A percentile compares a stretch with the other conserved stretches of the same genome.
These are phyloP conservation scores for Plasmodium chabaudi DNA, from an alignment of 169 alveolate species.

Conservation along the genomic window DNA sequence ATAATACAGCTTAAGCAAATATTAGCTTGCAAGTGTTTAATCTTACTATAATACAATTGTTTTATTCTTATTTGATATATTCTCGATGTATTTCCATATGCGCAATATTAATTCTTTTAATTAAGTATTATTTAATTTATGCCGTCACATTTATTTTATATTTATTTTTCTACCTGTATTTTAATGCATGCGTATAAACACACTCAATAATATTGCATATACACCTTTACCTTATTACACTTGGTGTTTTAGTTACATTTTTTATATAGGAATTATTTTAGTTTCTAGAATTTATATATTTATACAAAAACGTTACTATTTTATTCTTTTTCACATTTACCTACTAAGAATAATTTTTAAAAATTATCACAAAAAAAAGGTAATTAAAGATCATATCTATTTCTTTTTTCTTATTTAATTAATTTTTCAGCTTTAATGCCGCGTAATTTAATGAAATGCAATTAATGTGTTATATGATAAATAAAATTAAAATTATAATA, in stretches of 20 bases:
- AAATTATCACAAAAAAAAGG: too few relatives aligned
- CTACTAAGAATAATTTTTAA: not conserved
- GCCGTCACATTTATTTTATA: not conserved
- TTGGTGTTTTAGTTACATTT: too few relatives aligned
- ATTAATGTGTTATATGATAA: not conserved
- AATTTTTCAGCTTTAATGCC: not conserved
- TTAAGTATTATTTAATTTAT: not conserved
- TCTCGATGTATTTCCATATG: conserved; percentile 1
- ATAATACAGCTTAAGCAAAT: not conserved
- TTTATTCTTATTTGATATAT: not conserved
- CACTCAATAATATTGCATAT: not conserved
- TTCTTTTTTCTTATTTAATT: not conserved
- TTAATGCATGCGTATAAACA: conserved; percentile 3
- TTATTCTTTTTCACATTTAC: not conserved
- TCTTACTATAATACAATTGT: not conserved
- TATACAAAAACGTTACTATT: conserved; percentile 1
- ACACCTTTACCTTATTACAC: not conserved
- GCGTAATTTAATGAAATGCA: not conserved
- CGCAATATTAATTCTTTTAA: not conserved
- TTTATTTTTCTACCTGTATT: not conserved
- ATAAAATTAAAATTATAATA: not conserved
- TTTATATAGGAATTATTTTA: not conserved
- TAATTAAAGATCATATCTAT: too few relatives aligned
- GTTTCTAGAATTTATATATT: conserved; percentile 8
- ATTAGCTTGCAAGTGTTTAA: not conserved